Percentiles rank a stretch among this genome's conserved stretches.
These are phyloP conservation scores for Boletus rubroflammeus DNA, from an alignment of 768 basidiomycete species.

Conservation along the genomic window DNA sequence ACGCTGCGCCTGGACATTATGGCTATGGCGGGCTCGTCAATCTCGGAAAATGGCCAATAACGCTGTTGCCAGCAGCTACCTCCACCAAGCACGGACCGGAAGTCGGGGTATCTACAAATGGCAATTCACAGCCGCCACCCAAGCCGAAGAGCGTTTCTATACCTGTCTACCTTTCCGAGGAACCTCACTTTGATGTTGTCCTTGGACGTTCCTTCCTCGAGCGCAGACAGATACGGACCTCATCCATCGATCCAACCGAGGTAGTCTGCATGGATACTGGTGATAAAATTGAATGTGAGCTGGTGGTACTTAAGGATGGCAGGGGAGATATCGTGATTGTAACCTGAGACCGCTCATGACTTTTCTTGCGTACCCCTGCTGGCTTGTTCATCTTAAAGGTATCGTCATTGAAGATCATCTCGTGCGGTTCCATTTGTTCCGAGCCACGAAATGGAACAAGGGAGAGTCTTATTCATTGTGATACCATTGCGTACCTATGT, in stretches of 20 bases:
- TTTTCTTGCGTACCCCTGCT: background rate
- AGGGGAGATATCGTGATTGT: conserved; percentile 88
- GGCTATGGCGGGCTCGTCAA: conserved; percentile 91
- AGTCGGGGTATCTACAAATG: background rate
- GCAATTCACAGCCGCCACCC: background rate
- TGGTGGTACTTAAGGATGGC: conserved; percentile 90
- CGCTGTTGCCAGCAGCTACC: conserved; percentile 39
- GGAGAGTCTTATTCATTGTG: background rate
- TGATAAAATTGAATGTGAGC: conserved; percentile 87
- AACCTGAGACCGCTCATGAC: conserved; percentile 37
- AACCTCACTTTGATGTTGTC: conserved; percentile 93
- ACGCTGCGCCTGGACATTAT: conserved; percentile 85
- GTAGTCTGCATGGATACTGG: conserved; percentile 91
- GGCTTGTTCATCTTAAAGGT: background rate
- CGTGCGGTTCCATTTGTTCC: background rate
- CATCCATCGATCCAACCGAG: conserved; percentile 80
- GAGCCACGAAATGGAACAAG: background rate
- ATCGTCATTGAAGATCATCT: background rate
- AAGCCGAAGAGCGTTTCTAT: conserved; percentile 44
- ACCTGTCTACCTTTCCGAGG: conserved; percentile 86
- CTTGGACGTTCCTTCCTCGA: conserved; percentile 85
- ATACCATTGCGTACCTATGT: background rate
- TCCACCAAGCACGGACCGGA: background rate
- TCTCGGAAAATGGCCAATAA: conserved; percentile 86
- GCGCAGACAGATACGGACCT: conserved; percentile 77